phyloP scores from a whole-genome alignment of 257 asterid species.

The Plectranthus barbatus region DNA sequence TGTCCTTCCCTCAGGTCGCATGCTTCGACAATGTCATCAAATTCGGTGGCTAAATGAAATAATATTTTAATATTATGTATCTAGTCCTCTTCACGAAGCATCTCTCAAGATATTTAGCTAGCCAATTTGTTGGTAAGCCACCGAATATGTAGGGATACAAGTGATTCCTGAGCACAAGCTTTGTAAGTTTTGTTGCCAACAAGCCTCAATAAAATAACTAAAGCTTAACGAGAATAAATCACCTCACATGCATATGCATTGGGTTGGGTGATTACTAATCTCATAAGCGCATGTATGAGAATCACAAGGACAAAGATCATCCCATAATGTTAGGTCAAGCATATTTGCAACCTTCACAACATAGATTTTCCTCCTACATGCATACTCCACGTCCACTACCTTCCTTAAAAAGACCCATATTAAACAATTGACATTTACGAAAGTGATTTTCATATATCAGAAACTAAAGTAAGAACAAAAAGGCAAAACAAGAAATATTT shows the following conservation, averaged over 20 bases:
- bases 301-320: constrained; percentile 92
- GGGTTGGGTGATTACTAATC: constrained; percentile 93
- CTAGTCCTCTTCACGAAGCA: constrained; percentile 77
- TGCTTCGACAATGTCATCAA: constrained; percentile 48
- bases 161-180: constrained; percentile 93
- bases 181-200: constrained; percentile 83
- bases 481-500: too few species aligned
- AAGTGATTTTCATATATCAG: not conserved
- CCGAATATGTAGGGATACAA: constrained; percentile 91
- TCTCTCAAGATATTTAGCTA: constrained; percentile 75
- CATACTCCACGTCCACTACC: constrained; percentile 83
- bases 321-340: constrained; percentile 94
- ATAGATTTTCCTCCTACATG: constrained; percentile 65
- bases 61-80: constrained; percentile 58
- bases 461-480: not conserved
- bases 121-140: constrained; percentile 86
- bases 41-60: constrained; percentile 68
- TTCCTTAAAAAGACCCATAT: constrained; percentile 55
- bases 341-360: constrained; percentile 87
- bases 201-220: too few species aligned
- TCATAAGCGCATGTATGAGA: constrained; percentile 96
- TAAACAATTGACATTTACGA: constrained; percentile 8
- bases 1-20: constrained; percentile 91
- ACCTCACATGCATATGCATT: constrained; percentile 99
- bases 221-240: constrained; percentile 9